These are phyloP conservation scores for Fragaria nilgerrensis DNA, from an alignment of 306 rosid species.

Conservation along the genomic window DNA sequence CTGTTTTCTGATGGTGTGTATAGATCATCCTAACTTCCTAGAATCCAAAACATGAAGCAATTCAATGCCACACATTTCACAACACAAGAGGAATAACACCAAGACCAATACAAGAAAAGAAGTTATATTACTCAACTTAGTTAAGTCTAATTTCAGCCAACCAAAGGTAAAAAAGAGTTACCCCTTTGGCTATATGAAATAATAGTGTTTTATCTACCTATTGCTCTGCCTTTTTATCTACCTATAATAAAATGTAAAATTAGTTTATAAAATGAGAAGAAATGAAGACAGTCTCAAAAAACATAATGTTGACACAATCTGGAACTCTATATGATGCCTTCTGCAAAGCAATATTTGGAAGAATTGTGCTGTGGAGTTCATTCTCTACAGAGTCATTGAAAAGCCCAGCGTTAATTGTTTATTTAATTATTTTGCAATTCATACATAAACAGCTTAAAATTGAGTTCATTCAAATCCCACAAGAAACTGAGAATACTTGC, in stretches of 20 bases:
- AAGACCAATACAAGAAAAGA: background rate
- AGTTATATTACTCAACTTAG: background rate
- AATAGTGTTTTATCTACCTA: too few relatives aligned
- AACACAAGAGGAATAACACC: constrained; percentile 7
- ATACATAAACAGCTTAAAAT: background rate
- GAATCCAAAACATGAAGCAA: constrained; percentile 29
- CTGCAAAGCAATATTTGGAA: background rate
- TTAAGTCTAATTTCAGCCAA: background rate
- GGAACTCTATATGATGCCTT: background rate
- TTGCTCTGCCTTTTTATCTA: background rate
- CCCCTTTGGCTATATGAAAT: too few relatives aligned
- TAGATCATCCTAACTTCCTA: constrained; percentile 90
- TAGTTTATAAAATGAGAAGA: background rate
- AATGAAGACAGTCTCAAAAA: background rate
- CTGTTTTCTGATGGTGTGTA: constrained; percentile 98
- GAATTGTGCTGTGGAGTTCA: background rate
- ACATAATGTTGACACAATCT: background rate
- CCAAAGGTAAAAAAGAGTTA: background rate
- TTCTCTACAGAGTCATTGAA: background rate
- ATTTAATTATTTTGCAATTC: background rate
- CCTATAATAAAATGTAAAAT: background rate
- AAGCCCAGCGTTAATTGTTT: background rate
- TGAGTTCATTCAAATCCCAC: background rate
- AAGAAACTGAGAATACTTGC: background rate
- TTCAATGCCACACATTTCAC: constrained; percentile 12